Percentiles rank a stretch among this genome's conserved stretches.
phyloP scores from a whole-genome alignment of 2,329 filamentous ascomycete species.

The Aspergillus sp. region DNA sequence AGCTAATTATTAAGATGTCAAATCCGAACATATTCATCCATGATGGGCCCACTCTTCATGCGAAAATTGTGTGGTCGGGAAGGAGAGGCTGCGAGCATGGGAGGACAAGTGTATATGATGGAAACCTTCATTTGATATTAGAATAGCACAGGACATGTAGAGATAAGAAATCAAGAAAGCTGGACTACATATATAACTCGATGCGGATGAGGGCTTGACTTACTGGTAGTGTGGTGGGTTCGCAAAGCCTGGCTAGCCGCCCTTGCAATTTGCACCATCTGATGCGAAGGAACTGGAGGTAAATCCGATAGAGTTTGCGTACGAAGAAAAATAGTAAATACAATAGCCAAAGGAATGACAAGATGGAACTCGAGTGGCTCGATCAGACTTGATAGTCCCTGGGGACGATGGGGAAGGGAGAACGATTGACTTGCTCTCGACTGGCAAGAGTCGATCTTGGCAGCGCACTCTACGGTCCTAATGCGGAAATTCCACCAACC shows the following conservation, averaged over 20 bases:
- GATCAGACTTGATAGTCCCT: not conserved
- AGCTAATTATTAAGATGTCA: conserved; percentile 21
- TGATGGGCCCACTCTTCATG: conserved; percentile 24
- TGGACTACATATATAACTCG: not conserved
- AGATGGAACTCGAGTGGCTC: not conserved
- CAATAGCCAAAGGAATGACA: not conserved
- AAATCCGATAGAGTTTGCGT: not conserved
- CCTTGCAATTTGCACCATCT: conserved; percentile 9
- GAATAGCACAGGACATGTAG: not conserved
- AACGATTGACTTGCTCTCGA: conserved; percentile 18
- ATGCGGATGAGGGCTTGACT: conserved; percentile 7
- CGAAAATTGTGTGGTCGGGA: conserved; percentile 16
- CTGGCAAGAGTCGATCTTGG: conserved; percentile 13
- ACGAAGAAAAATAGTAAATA: not conserved
- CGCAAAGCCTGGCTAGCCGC: not conserved
- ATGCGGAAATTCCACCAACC: conserved; percentile 11
- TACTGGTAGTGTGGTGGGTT: conserved; percentile 11
- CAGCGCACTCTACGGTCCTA: conserved; percentile 38
- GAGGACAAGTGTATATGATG: conserved; percentile 12
- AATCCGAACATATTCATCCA: conserved; percentile 22
- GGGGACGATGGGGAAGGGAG: conserved; percentile 1
- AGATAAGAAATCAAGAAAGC: not conserved
- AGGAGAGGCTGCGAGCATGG: conserved; percentile 14
- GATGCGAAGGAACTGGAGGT: not conserved
- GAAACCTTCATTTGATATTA: conserved; percentile 12